Evolutionary conservation across 257 asterid species (phyloP).

Genomic region (Petrea volubilis): DNA sequence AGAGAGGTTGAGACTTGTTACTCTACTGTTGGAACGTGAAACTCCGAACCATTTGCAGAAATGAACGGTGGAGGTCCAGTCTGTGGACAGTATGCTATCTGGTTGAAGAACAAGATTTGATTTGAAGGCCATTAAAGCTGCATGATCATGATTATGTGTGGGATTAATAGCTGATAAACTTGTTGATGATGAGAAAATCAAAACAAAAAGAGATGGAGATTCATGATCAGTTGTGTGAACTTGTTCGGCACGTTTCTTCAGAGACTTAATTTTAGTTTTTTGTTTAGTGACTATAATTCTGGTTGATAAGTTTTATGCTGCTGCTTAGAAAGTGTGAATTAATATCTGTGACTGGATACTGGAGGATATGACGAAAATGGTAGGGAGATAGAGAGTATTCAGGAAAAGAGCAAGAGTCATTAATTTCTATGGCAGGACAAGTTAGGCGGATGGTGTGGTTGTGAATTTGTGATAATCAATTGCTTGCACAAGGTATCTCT

Average conservation of each 20-base stretch:
- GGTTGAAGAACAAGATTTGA: constrained; percentile 22
- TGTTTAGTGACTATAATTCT: not conserved
- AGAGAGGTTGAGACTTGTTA: constrained; percentile 30
- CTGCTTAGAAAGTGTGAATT: not conserved
- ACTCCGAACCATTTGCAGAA: constrained; percentile 45
- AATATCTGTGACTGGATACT: not conserved
- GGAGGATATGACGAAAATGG: not conserved
- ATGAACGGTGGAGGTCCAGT: constrained; percentile 40
- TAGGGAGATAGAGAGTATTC: not conserved
- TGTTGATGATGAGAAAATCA: not conserved
- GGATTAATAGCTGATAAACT: constrained; percentile 7
- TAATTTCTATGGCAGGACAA: constrained; percentile 7
- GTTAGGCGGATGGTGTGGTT: constrained; percentile 24
- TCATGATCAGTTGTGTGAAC: not conserved
- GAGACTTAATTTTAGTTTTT: not conserved
- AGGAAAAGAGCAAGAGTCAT: too few species aligned
- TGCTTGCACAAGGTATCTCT: not conserved
- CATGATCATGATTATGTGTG: constrained; percentile 35
- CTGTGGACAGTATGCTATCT: constrained; percentile 27
- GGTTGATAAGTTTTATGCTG: not conserved
- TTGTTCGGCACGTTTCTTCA: constrained; percentile 12
- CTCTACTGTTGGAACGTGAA: constrained; percentile 31
- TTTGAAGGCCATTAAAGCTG: constrained; percentile 41
- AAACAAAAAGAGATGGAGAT: not conserved
- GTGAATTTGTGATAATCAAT: constrained; percentile 26